Percentiles rank a stretch among this genome's conserved stretches.
phyloP scores from a whole-genome alignment of 2,329 filamentous ascomycete species.

The Paecilomyces variotii region DNA sequence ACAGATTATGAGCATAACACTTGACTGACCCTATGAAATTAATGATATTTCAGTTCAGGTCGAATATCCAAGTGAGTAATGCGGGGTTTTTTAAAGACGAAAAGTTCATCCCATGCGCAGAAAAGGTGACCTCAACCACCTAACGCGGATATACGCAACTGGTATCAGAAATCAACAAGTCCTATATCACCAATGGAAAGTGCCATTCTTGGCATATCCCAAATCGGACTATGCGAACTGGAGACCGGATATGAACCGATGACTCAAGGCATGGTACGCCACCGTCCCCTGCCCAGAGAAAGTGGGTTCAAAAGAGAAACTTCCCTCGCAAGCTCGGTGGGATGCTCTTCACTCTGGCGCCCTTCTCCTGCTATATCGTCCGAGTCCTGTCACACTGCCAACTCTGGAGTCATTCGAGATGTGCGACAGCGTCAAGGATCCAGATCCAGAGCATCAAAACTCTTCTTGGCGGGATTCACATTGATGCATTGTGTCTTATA shows the following conservation, averaged over 20 bases:
- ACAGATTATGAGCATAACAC: slow-evolving; percentile 3
- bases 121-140: slow-evolving; percentile 17
- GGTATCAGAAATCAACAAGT: slow-evolving; percentile 29
- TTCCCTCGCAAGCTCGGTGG: slow-evolving; percentile 22
- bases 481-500: slow-evolving; percentile 26
- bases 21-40: slow-evolving; percentile 2
- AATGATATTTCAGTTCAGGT: slow-evolving; percentile 8
- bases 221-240: slow-evolving; percentile 19
- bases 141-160: slow-evolving; percentile 20
- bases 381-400: slow-evolving; percentile 16
- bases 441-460: slow-evolving; percentile 21
- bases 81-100: slow-evolving; percentile 19
- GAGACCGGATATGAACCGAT: slow-evolving; percentile 21
- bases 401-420: slow-evolving; percentile 16
- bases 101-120: slow-evolving; percentile 4
- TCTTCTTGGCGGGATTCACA: slow-evolving; percentile 26
- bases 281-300: slow-evolving; percentile 17
- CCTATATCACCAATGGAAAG: slow-evolving; percentile 19
- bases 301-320: slow-evolving; percentile 20
- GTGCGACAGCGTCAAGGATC: slow-evolving; percentile 18
- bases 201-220: slow-evolving; percentile 19
- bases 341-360: slow-evolving; percentile 22
- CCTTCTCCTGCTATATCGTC: slow-evolving; percentile 24
- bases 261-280: slow-evolving; percentile 22
- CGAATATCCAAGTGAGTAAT: slow-evolving; percentile 18